Evolutionary conservation across 2,329 filamentous ascomycete genomes (phyloP).

Genomic region (Dothideomycetes sp.): DNA sequence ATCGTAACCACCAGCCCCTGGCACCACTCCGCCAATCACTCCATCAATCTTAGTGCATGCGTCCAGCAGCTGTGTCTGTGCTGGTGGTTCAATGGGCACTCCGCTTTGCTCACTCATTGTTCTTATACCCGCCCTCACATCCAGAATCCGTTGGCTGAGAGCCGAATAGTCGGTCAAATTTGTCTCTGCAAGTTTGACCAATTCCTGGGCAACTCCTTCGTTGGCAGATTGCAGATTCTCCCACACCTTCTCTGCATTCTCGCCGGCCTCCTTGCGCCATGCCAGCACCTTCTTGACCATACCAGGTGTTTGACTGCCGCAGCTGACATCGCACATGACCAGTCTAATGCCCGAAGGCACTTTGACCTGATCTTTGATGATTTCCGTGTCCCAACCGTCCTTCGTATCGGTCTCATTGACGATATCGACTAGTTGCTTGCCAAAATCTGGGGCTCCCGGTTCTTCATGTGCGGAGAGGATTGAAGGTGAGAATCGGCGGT

Average conservation of each 20-base stretch:
- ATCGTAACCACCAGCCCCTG: conserved; percentile 89
- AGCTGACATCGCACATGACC: conserved; percentile 93
- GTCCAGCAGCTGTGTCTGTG: conserved; percentile 78
- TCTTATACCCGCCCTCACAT: conserved; percentile 54
- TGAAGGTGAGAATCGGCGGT: conserved; percentile 81
- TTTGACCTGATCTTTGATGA: conserved; percentile 58
- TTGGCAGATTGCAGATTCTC: conserved; percentile 64
- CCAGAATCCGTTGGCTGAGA: conserved; percentile 43
- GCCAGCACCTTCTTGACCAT: conserved; percentile 90
- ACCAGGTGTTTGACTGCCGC: conserved; percentile 81
- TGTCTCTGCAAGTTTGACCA: conserved; percentile 45
- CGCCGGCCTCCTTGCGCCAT: conserved; percentile 61
- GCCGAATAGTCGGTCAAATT: conserved; percentile 43
- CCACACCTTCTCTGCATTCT: conserved; percentile 64
- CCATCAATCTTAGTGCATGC: conserved; percentile 62
- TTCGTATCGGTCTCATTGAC: conserved; percentile 50
- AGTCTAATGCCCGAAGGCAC: conserved; percentile 67
- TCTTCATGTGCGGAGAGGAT: conserved; percentile 61
- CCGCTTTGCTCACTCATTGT: conserved; percentile 64
- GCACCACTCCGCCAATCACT: conserved; percentile 84
- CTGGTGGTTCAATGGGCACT: conserved; percentile 80
- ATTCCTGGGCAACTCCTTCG: conserved; percentile 55
- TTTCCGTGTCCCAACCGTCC: conserved; percentile 67
- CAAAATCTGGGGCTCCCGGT: conserved; percentile 58
- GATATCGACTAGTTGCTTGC: conserved; percentile 51